Percentiles rank a stretch among this genome's conserved stretches.
Conservation (phyloP, 768 basidiomycete species). For the Boletus rubroflammeus region DNA sequence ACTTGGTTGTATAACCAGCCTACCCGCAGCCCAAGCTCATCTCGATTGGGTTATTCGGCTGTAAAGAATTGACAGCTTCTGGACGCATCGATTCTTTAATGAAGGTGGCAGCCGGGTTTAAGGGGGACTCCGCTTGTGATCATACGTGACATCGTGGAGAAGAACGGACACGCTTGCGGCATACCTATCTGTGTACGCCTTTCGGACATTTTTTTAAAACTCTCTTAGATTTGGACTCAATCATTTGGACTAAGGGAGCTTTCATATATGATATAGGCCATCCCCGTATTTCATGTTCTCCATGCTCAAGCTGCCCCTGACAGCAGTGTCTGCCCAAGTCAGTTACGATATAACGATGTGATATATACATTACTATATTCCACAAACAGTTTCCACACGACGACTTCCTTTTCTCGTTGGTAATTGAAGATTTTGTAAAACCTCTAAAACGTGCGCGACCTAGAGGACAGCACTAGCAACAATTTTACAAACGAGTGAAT, state of each 20-base stretch:
- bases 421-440: conserved; percentile 5
- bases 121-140: conserved; percentile 4
- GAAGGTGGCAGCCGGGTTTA: not conserved
- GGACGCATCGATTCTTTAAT: not conserved
- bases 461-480: not conserved
- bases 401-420: not conserved
- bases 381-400: conserved; percentile 6
- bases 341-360: conserved; percentile 28
- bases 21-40: conserved; percentile 31
- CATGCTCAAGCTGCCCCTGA: conserved; percentile 6
- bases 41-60: conserved; percentile 27
- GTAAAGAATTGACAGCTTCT: conserved; percentile 20
- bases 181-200: conserved; percentile 19
- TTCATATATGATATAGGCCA: conserved; percentile 21
- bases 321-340: conserved; percentile 6
- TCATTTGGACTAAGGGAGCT: conserved; percentile 19
- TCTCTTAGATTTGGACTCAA: conserved; percentile 28
- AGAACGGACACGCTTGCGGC: conserved; percentile 10
- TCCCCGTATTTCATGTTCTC: conserved; percentile 12
- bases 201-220: conserved; percentile 22
- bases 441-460: not conserved
- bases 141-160: not conserved
- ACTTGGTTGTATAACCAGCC: conserved; percentile 92
- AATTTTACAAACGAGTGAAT: conserved; percentile 20
- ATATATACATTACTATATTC: conserved; percentile 29